These are phyloP conservation scores for Westerdykella aurantiaca DNA, from an alignment of 2,329 filamentous ascomycete species.

Conservation along the genomic window DNA sequence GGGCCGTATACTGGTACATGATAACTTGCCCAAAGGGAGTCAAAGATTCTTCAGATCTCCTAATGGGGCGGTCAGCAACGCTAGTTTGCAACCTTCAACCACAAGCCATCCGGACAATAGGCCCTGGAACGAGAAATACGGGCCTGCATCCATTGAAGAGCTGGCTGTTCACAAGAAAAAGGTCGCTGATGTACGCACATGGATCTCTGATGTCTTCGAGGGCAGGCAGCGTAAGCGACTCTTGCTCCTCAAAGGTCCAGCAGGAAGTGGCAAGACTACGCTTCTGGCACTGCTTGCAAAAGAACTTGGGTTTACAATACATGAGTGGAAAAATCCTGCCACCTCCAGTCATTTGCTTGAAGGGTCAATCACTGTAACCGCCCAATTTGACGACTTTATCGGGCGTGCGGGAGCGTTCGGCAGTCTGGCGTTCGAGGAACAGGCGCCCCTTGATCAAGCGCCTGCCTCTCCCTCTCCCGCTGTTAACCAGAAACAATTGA, in stretches of 20 bases:
- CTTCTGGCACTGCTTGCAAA: conserved; percentile 73
- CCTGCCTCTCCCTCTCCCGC: conserved; percentile 2
- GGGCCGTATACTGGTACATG: conserved; percentile 11
- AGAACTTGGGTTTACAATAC: conserved; percentile 67
- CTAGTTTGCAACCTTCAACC: conserved; percentile 19
- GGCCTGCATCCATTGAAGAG: conserved; percentile 69
- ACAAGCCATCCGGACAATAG: conserved; percentile 47
- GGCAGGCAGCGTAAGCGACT: conserved; percentile 61
- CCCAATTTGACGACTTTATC: conserved; percentile 90
- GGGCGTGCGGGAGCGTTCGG: conserved; percentile 74
- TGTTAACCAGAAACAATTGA: conserved; percentile 33
- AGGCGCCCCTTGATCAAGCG: conserved; percentile 7
- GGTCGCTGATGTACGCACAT: conserved; percentile 74
- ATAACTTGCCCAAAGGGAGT: conserved; percentile 23
- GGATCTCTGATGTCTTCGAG: conserved; percentile 69
- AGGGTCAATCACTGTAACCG: conserved; percentile 63
- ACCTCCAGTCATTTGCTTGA: conserved; percentile 54
- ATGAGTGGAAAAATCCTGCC: conserved; percentile 87
- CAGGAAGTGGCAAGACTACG: conserved; percentile 89
- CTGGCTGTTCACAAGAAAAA: conserved; percentile 94
- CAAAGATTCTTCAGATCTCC: conserved; percentile 43
- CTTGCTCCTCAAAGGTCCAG: conserved; percentile 80
- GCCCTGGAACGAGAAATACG: conserved; percentile 86
- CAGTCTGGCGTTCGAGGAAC: conserved; percentile 52
- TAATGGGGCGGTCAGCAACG: conserved; percentile 26